Conservation (phyloP, 2,329 filamentous ascomycete genomes). For the Fusarium cicatricum region DNA sequence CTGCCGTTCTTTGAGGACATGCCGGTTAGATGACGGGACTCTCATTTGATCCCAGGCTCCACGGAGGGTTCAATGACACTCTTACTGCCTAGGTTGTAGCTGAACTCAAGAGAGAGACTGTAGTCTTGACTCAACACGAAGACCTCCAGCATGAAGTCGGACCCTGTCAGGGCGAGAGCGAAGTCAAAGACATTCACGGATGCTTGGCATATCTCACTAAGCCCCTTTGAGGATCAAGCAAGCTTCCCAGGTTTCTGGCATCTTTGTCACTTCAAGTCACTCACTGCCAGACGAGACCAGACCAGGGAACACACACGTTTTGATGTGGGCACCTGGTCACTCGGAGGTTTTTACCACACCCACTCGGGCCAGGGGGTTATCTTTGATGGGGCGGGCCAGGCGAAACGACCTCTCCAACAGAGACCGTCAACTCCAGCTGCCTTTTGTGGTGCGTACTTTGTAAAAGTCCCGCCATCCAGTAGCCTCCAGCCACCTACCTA, state of each 20-base stretch:
- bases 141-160: too few species aligned
- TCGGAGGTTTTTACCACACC: constrained; percentile 34
- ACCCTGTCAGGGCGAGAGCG: constrained; percentile 15
- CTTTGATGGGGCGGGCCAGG: background rate
- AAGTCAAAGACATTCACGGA: constrained; percentile 7
- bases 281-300: background rate
- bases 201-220: constrained; percentile 29
- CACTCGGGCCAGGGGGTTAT: constrained; percentile 17
- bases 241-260: constrained; percentile 27
- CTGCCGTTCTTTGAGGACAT: background rate
- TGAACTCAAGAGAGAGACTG: too few species aligned
- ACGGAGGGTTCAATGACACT: background rate
- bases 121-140: too few species aligned
- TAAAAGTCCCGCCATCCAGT: background rate
- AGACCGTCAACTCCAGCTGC: too few species aligned
- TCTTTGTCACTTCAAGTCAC: constrained; percentile 4
- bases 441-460: too few species aligned
- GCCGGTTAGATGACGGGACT: too few species aligned
- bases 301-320: constrained; percentile 2
- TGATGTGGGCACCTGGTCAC: constrained; percentile 24
- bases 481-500: background rate
- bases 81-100: too few species aligned
- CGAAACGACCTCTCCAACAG: background rate
- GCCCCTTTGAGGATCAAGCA: constrained; percentile 17
- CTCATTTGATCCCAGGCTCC: too few species aligned